Conservation (phyloP, 2,329 filamentous ascomycete genomes). For the Uncinocarpus reesii region DNA sequence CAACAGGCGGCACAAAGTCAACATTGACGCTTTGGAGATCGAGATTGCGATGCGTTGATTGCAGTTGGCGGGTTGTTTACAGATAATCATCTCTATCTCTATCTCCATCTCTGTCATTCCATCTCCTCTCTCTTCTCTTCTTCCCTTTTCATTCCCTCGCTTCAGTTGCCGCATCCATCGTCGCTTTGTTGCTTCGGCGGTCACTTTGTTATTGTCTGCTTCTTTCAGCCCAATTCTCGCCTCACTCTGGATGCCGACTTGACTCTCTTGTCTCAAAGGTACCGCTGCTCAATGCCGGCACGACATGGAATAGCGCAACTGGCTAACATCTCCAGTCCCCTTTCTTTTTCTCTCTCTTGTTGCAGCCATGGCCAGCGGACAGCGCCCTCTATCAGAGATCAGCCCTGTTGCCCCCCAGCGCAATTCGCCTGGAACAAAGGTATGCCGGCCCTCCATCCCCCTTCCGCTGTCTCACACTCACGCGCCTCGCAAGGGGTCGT, state of each 20-base stretch:
- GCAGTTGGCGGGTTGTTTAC: too few species aligned
- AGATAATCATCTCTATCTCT: slow-evolving; percentile 14
- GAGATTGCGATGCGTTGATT: too few species aligned
- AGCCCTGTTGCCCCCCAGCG: slow-evolving; percentile 73
- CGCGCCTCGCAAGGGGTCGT: slow-evolving; percentile 39
- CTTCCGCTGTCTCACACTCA: neutral
- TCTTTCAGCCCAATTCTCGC: slow-evolving; percentile 7
- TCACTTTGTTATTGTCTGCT: neutral
- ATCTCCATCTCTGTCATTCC: neutral
- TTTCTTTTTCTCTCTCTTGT: neutral
- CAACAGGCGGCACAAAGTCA: too few species aligned
- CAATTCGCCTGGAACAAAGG: slow-evolving; percentile 64
- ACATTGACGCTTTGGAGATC: too few species aligned
- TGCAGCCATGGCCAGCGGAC: slow-evolving; percentile 45
- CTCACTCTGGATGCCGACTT: neutral
- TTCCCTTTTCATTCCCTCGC: slow-evolving; percentile 4
- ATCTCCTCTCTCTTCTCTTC: neutral
- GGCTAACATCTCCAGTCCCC: slow-evolving; percentile 1
- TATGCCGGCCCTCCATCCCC: neutral
- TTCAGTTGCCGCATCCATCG: slow-evolving; percentile 5
- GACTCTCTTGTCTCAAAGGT: too few species aligned
- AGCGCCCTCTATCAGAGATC: slow-evolving; percentile 78
- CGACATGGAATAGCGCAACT: neutral
- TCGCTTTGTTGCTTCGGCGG: slow-evolving; percentile 1
- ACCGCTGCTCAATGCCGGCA: neutral